Conservation (phyloP, 1,139 yeast genomes). For the Suhomyces yuchorum region DNA sequence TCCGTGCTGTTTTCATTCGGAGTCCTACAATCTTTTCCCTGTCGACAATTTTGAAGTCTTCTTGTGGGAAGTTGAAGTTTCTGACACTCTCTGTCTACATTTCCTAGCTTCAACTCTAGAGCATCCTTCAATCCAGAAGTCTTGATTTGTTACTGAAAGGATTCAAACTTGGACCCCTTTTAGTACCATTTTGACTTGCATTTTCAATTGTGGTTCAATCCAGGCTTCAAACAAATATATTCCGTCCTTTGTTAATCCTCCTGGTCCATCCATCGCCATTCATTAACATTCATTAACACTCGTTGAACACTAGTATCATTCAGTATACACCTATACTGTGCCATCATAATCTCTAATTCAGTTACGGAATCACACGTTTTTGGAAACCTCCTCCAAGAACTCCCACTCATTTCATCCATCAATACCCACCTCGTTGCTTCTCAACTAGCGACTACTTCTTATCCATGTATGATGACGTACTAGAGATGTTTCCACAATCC, state of each 20-base stretch:
- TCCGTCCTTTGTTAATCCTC: neutral
- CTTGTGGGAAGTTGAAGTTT: neutral
- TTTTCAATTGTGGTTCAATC: neutral
- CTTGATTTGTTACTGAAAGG: too few species aligned
- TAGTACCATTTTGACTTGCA: neutral
- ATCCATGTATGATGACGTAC: constrained; percentile 2
- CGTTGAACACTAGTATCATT: too few species aligned
- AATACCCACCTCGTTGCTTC: neutral
- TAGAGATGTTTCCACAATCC: constrained; percentile 7
- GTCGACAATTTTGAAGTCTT: neutral
- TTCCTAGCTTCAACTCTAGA: neutral
- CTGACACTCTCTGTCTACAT: neutral
- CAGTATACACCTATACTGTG: neutral
- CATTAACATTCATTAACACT: neutral
- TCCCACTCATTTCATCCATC: too few species aligned
- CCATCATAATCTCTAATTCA: too few species aligned
- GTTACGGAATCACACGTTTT: too few species aligned
- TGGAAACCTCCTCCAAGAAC: neutral
- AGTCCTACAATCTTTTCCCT: too few species aligned
- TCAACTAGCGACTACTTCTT: neutral
- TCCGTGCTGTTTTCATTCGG: neutral
- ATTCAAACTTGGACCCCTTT: too few species aligned
- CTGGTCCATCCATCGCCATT: neutral
- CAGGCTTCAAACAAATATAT: neutral
- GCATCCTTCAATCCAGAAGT: neutral